Evolutionary conservation across 345 rosid genomes (phyloP).

Genomic region (Camelina sativa): DNA sequence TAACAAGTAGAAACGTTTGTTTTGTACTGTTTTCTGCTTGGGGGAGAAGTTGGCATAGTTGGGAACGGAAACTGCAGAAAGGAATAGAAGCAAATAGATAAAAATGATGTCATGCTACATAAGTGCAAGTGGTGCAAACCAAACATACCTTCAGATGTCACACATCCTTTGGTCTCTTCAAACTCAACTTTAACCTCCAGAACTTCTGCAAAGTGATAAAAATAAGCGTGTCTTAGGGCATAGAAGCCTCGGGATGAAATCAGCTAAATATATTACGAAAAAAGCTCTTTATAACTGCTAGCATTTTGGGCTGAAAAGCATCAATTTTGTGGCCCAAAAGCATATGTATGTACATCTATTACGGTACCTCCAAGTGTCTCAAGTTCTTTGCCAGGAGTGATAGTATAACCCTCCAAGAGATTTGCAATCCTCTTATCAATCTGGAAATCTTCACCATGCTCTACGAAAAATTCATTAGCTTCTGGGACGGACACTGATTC

Average conservation of each 20-base stretch:
- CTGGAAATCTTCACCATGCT: conserved; percentile 57
- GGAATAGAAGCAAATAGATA: conserved; percentile 24
- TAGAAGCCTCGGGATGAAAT: conserved; percentile 23
- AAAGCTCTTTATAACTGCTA: conserved; percentile 10
- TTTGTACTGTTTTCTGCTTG: conserved; percentile 10
- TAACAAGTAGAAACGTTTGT: conserved; percentile 10
- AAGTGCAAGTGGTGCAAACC: conserved; percentile 31
- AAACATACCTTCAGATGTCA: conserved; percentile 62
- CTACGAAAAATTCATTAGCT: conserved; percentile 43
- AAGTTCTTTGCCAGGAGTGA: conserved; percentile 79
- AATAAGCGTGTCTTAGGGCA: conserved; percentile 27
- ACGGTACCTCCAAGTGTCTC: conserved; percentile 80
- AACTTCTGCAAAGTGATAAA: conserved; percentile 60
- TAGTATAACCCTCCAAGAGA: conserved; percentile 69
- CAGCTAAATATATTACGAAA: conserved; percentile 24
- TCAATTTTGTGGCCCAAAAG: conserved; percentile 21
- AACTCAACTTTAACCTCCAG: conserved; percentile 67
- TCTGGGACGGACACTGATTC: conserved; percentile 38
- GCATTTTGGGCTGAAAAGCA: conserved; percentile 7
- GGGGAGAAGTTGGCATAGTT: conserved; percentile 16
- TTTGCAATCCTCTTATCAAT: conserved; percentile 76
- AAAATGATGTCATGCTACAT: conserved; percentile 26
- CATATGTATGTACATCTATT: conserved; percentile 21
- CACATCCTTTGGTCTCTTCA: conserved; percentile 55
- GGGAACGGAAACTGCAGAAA: conserved; percentile 29